These are phyloP conservation scores for Trichosanthes truncata DNA, from an alignment of 306 rosid species.

Conservation along the genomic window DNA sequence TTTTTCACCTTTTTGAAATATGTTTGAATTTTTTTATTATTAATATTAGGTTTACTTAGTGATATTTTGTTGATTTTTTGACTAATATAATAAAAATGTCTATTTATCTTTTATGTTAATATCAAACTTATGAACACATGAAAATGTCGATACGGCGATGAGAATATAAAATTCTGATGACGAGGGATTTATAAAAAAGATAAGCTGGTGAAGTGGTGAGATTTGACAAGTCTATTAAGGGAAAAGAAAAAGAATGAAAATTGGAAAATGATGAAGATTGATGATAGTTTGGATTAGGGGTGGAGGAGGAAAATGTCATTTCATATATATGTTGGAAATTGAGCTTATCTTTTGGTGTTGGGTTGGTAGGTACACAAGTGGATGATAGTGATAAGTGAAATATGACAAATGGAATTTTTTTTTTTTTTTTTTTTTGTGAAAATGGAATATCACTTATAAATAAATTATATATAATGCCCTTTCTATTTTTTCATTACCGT, in stretches of 20 bases:
- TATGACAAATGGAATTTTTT: not conserved
- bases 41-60: too few species aligned
- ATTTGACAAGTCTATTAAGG: not conserved
- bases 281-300: not conserved
- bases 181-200: not conserved
- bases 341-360: constrained; percentile 2
- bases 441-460: too few species aligned
- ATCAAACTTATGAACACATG: too few species aligned
- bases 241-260: not conserved
- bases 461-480: not conserved
- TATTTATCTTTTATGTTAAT: too few species aligned
- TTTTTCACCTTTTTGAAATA: too few species aligned
- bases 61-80: too few species aligned
- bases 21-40: too few species aligned
- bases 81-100: too few species aligned
- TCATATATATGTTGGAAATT: not conserved
- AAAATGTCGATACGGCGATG: too few species aligned
- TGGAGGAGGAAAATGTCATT: not conserved
- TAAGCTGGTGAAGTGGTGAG: too few species aligned
- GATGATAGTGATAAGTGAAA: not conserved
- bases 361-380: not conserved
- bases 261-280: not conserved
- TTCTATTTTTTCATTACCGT: not conserved
- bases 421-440: too few species aligned
- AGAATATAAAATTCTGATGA: too few species aligned